These are phyloP conservation scores for Dothistroma pini DNA, from an alignment of 2,329 filamentous ascomycete species.

Conservation along the genomic window DNA sequence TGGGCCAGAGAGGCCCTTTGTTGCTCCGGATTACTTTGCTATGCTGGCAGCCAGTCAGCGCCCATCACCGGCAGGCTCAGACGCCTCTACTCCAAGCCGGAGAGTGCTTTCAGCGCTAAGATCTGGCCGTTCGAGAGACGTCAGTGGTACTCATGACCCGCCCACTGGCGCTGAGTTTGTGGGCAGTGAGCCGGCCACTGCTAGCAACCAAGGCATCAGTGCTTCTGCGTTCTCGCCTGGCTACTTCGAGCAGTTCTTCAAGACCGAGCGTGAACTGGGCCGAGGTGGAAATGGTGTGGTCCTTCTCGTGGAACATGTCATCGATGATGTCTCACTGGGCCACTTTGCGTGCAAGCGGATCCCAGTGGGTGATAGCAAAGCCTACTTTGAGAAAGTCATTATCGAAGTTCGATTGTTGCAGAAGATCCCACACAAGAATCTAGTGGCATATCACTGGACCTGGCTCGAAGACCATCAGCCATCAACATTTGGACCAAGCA, in stretches of 20 bases:
- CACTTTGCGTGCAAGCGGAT: slow-evolving; percentile 96
- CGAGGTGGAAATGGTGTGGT: slow-evolving; percentile 93
- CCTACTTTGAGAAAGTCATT: slow-evolving; percentile 89
- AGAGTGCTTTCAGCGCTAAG: slow-evolving; percentile 40
- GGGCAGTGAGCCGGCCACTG: slow-evolving; percentile 41
- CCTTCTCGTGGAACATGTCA: slow-evolving; percentile 83
- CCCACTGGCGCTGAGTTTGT: slow-evolving; percentile 52
- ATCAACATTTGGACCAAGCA: slow-evolving; percentile 79
- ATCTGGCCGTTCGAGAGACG: slow-evolving; percentile 33
- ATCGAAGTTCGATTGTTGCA: slow-evolving; percentile 91
- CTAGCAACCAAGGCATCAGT: slow-evolving; percentile 65
- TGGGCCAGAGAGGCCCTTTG: slow-evolving; percentile 59
- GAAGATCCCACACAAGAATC: slow-evolving; percentile 85
- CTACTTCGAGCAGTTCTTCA: slow-evolving; percentile 91
- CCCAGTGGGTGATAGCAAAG: slow-evolving; percentile 86
- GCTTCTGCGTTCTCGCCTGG: slow-evolving; percentile 83
- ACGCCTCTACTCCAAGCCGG: slow-evolving; percentile 35
- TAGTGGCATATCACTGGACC: slow-evolving; percentile 94
- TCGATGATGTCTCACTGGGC: slow-evolving; percentile 83
- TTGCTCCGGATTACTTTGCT: slow-evolving; percentile 91
- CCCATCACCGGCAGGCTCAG: slow-evolving; percentile 46
- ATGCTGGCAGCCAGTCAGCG: slow-evolving; percentile 66
- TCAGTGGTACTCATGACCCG: slow-evolving; percentile 31
- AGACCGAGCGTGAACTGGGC: slow-evolving; percentile 80
- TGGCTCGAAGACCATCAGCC: slow-evolving; percentile 90